Evolutionary conservation across 2,329 filamentous ascomycete genomes (phyloP).

Genomic region (Cladosporium sp.): DNA sequence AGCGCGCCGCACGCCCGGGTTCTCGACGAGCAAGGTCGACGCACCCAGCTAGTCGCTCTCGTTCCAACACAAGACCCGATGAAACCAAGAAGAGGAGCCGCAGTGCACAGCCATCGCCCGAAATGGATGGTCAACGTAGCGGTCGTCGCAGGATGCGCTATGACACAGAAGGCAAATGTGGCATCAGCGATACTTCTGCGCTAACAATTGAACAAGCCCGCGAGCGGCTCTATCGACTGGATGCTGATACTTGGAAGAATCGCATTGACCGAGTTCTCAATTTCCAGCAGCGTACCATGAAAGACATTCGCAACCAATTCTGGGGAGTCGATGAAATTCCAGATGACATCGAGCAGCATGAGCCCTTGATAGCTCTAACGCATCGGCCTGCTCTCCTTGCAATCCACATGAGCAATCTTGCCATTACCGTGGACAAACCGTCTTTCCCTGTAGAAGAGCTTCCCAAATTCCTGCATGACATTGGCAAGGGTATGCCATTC

Average conservation of each 20-base stretch:
- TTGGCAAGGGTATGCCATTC: conserved; percentile 94
- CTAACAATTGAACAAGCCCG: conserved; percentile 74
- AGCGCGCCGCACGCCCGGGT: conserved; percentile 37
- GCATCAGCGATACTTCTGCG: conserved; percentile 67
- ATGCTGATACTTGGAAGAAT: conserved; percentile 86
- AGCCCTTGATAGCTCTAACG: conserved; percentile 81
- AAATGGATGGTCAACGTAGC: conserved; percentile 22
- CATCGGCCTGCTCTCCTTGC: conserved; percentile 80
- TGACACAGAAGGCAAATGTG: conserved; percentile 71
- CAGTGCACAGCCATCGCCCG: conserved; percentile 19
- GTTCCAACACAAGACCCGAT: conserved; percentile 24
- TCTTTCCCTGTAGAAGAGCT: conserved; percentile 80
- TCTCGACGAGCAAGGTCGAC: conserved; percentile 54
- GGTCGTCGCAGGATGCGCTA: conserved; percentile 55
- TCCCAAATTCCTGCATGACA: conserved; percentile 76
- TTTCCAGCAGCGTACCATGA: conserved; percentile 68
- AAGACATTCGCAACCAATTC: conserved; percentile 73
- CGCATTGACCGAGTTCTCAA: conserved; percentile 75
- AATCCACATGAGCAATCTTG: conserved; percentile 75
- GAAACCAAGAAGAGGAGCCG: conserved; percentile 15
- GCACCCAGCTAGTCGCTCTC: conserved; percentile 39
- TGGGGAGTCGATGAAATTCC: conserved; percentile 78
- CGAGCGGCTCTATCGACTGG: conserved; percentile 70
- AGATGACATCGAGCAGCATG: conserved; percentile 75
- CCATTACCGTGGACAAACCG: conserved; percentile 84